Evolutionary conservation across 495 filamentous ascomycete species (phyloP), one percentile per base, ranked within the genome.

Genomic region (Umbilicaria muhlenbergii): DNA sequence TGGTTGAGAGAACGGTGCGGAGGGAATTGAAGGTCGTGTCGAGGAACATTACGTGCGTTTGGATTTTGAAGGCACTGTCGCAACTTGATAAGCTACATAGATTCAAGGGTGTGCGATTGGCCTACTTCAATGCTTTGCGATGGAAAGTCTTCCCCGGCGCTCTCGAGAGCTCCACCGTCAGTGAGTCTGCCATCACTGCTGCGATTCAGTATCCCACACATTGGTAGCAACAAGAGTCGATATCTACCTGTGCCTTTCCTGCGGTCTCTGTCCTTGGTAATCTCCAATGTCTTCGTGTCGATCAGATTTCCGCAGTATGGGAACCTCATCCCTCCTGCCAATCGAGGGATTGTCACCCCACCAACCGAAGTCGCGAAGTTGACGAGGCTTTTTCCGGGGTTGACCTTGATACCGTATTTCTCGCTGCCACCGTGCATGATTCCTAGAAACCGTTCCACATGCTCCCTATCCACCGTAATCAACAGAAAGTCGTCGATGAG

Each of bases 401-500:
- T 88, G 31, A 96, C 81, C 2, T 61, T 58, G 21, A 95, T 77
- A 16, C 91, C 91, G 52, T 89, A 94, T 32, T 74, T 68, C 1
- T 78, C 77, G 21, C 86, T 58, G 3, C 89, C 91, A 1, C 62
- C 51, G 49, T 91, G 74, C 87, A 96, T 93, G 32, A 76, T 67
- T 37, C 74, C 60, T 18, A 94, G 59, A 52, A 98, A 95, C 12
- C 64, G 61, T 41, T 62, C 64, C 0, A 85, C 88, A 52, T 84
- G 71, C 0, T 56, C 47, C 34, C 53, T 60, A 41, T 83, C 65
- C 0, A 77, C 74, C 2, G 86, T 94, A 51, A 98, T 78, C 36
- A 96, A 73, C 14, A 95, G 61, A 50, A 96, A 96, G 51, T 98
- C 91, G 41, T 98, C 91, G 34, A 92, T 81, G 2, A 94, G 70